Evolutionary conservation across 2,329 filamentous ascomycete genomes (phyloP), one percentile per base, ranked within the genome.

Genomic region (Ramularia endophylla): DNA sequence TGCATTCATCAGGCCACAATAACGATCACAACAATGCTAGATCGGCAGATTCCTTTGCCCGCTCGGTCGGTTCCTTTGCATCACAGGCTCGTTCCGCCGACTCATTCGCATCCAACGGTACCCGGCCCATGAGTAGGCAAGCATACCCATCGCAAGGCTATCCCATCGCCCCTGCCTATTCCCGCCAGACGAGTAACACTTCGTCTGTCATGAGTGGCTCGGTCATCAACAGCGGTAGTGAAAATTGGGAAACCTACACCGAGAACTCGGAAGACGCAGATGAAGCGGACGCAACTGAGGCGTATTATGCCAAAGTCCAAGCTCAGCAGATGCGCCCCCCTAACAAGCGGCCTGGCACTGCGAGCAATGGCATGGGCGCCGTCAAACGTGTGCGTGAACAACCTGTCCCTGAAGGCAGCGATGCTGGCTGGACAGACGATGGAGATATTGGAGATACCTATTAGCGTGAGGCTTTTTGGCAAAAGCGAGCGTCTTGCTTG

Each of bases 181-280:
- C 59, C 2, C 57, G 60, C 13, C 51, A 56, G 13, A 52, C 51
- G 4, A 58, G 54, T 33, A 62, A 61, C 38, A 60, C 56, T 15
- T 61, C 57, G 8, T 63, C 60, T 8, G 46, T 59, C 27, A 54
- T 62, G 55, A 48, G 61, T 53, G 59, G 30, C 17, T 50, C 46
- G 3, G 42, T 38, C 7, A 43, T 41, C 9, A 22, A 16, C 4
- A 49, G 41, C 33, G 87, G 86, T 1, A 94, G 87, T 3, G 90
- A 97, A 66, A 97, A 97, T 63, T 97, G 90, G 90, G 90, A 97
- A 65, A 95, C 89, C 8, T 97, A 92, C 56, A 89, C 92, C 54
- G 87, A 94, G 43, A 51, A 52, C 36, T 59, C 54, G 1, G 22
- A 25, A 11, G 62, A 62, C 20, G 50, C 36, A n/a, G 62, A 64